Conservation (phyloP, 2,329 filamentous ascomycete species). For the Curvularia sp. region DNA sequence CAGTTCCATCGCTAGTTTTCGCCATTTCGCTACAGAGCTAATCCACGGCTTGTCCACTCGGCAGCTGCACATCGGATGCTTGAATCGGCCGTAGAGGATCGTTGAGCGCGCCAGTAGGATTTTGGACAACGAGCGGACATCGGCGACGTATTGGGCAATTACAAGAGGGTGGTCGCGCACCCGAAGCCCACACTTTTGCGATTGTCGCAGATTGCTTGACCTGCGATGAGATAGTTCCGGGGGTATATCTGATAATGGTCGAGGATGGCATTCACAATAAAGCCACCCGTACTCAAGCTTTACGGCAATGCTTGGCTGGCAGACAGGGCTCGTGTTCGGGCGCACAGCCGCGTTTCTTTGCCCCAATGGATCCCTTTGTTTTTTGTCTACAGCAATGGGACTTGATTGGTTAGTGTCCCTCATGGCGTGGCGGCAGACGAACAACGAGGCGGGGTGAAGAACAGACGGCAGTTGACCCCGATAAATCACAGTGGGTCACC, state of each 20-base stretch:
- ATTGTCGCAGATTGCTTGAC: neutral
- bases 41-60: conserved; percentile 11
- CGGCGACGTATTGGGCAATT: neutral
- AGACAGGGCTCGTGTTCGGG: neutral
- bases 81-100: neutral
- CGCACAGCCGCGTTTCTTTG: conserved; percentile 4
- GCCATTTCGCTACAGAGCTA: conserved; percentile 13
- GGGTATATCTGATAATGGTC: neutral
- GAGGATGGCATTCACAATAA: conserved; percentile 5
- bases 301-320: conserved; percentile 19
- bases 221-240: neutral
- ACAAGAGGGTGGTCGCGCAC: neutral
- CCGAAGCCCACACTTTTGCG: neutral
- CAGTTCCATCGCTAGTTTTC: conserved; percentile 18
- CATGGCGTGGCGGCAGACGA: neutral
- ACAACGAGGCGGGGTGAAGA: neutral
- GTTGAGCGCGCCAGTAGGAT: conserved; percentile 5
- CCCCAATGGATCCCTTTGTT: neutral
- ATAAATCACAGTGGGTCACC: neutral
- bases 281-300: conserved; percentile 18
- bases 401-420: neutral
- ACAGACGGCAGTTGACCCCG: neutral
- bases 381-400: neutral
- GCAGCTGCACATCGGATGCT: conserved; percentile 16
- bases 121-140: conserved; percentile 2